Conservation (phyloP, 1,139 yeast species). For the Chernovozyma aurita region DNA sequence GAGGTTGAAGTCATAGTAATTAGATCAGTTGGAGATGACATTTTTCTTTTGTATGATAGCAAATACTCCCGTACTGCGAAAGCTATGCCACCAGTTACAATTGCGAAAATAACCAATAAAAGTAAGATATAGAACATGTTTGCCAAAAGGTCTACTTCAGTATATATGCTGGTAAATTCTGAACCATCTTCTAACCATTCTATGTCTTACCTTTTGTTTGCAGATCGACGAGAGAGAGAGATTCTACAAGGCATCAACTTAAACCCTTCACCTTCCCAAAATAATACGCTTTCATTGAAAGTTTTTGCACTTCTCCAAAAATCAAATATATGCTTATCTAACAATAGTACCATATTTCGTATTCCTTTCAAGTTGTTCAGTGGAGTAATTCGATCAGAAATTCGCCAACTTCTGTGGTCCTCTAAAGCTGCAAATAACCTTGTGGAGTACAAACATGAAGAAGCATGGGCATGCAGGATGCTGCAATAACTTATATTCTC, state of each 20-base stretch:
- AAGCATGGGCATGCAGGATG: too few relatives aligned
- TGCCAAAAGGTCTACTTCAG: conserved; percentile 20
- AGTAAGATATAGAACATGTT: conserved; percentile 26
- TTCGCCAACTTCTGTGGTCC: too few relatives aligned
- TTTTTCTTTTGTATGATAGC: conserved; percentile 10
- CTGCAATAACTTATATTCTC: too few relatives aligned
- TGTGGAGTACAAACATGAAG: too few relatives aligned
- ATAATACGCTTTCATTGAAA: background rate
- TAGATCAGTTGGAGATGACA: background rate
- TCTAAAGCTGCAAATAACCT: too few relatives aligned
- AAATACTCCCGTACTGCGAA: conserved; percentile 27
- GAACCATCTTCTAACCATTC: background rate
- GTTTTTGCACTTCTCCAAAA: too few relatives aligned
- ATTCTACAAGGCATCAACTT: background rate
- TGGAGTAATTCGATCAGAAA: too few relatives aligned
- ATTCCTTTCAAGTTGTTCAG: too few relatives aligned
- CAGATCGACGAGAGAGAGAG: background rate
- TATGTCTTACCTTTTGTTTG: background rate
- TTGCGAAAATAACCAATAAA: conserved; percentile 18
- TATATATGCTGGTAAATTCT: conserved; percentile 2
- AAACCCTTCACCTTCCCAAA: conserved; percentile 4
- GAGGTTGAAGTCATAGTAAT: background rate
- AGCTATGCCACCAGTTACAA: conserved; percentile 18
- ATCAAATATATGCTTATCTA: too few relatives aligned
- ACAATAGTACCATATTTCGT: background rate